Evolutionary conservation across 129 eudicot species (phyloP).

Genomic region (Silybum marianum): DNA sequence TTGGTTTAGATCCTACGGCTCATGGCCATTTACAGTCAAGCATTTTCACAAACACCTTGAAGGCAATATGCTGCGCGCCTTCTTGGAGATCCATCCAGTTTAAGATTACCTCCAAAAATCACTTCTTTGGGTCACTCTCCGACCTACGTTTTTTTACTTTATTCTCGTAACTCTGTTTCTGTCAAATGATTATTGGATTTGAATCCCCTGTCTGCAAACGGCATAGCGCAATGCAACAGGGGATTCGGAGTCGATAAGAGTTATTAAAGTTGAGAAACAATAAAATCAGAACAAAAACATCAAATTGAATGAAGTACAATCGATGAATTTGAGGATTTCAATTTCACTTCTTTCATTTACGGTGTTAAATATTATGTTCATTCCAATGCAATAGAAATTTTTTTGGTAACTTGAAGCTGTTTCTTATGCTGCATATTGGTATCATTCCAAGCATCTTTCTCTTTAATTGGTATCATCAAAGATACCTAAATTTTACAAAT

Average conservation of each 20-base stretch:
- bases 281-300: background rate
- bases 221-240: background rate
- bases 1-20: background rate
- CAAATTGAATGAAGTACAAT: background rate
- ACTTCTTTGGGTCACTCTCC: constrained; percentile 22
- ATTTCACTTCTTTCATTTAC: background rate
- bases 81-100: constrained; percentile 13
- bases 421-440: constrained; percentile 12
- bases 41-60: constrained; percentile 29
- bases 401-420: constrained; percentile 2
- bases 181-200: background rate
- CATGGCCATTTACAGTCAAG: background rate
- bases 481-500: background rate
- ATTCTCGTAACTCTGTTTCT: background rate
- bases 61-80: constrained; percentile 14
- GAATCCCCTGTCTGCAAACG: background rate
- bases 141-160: background rate
- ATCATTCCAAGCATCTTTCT: constrained; percentile 21
- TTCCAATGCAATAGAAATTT: background rate
- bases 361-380: background rate
- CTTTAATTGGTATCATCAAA: constrained; percentile 3
- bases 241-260: background rate
- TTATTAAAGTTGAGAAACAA: no score
- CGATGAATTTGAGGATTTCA: background rate
- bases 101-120: constrained; percentile 5